A percentile compares a stretch with the other conserved stretches of the same genome.
These are phyloP conservation scores for Saccharomycopsis synnaedendra DNA, from an alignment of 805 yeast species.

Conservation along the genomic window DNA sequence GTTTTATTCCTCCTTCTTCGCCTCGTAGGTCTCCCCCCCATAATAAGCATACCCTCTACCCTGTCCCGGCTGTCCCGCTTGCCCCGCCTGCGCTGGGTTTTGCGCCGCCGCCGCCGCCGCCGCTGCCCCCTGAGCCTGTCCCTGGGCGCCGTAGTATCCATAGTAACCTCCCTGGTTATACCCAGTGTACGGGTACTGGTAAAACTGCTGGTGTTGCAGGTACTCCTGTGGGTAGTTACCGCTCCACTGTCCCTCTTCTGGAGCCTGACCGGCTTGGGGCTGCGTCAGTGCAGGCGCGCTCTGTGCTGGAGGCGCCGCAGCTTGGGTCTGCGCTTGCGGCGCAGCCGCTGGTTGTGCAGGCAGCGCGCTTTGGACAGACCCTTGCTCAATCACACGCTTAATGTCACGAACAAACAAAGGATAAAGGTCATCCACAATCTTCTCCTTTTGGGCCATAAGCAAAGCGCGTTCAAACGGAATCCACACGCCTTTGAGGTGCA, in stretches of 20 bases:
- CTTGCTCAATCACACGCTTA: conserved; percentile 23
- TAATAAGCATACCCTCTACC: too few species aligned
- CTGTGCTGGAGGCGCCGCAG: conserved; percentile 1
- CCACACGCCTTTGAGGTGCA: conserved; percentile 71
- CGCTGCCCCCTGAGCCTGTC: too few species aligned
- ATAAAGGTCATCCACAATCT: conserved; percentile 44
- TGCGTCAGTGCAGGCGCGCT: not conserved
- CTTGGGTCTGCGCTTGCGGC: conserved; percentile 1
- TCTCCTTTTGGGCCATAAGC: conserved; percentile 59
- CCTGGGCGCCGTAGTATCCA: too few species aligned
- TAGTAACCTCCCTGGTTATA: too few species aligned
- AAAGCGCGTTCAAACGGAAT: conserved; percentile 63
- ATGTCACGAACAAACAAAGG: conserved; percentile 58
- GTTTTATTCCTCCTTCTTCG: too few species aligned
- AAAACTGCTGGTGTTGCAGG: too few species aligned
- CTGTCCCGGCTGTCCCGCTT: too few species aligned
- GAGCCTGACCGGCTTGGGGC: not conserved
- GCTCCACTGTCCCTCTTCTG: not conserved
- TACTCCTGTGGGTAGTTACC: too few species aligned
- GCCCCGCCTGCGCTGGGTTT: too few species aligned
- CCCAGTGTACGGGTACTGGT: too few species aligned
- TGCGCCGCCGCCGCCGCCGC: too few species aligned
- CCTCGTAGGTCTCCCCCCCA: too few species aligned
- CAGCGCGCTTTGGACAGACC: not conserved
- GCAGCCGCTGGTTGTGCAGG: not conserved